Evolutionary conservation across 176 grass and related monocot species (phyloP).

Genomic region (Otatea glauca): DNA sequence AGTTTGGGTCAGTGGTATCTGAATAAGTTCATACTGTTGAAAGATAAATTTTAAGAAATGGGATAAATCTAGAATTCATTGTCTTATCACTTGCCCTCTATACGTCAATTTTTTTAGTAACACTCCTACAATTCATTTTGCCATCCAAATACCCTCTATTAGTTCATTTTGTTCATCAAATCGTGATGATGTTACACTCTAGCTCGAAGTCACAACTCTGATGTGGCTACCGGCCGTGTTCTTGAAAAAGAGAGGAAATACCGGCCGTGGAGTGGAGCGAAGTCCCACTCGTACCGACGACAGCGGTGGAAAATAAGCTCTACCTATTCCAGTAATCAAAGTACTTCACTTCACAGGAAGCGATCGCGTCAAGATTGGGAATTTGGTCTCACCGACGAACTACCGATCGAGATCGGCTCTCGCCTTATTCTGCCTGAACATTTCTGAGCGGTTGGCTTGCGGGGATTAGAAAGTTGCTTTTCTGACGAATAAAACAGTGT

Average conservation of each 20-base stretch:
- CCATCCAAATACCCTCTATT: not conserved
- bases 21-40: no score
- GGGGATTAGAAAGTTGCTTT: not conserved
- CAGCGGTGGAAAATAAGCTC: not conserved
- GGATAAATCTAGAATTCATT: no score
- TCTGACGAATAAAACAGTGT: not conserved
- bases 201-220: not conserved
- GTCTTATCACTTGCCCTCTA: not conserved
- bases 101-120: not conserved
- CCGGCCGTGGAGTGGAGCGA: not conserved
- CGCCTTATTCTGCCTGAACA: not conserved
- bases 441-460: not conserved
- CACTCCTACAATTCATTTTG: not conserved
- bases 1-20: no score
- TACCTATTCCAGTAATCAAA: not conserved
- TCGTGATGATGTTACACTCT: not conserved
- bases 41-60: no score
- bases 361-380: not conserved
- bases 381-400: not conserved
- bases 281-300: not conserved
- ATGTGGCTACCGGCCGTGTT: not conserved
- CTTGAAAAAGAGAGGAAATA: not conserved
- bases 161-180: not conserved
- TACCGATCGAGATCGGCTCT: not conserved
- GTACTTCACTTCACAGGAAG: not conserved